Conservation (phyloP, 2,329 filamentous ascomycete genomes). For the Kalaharituber pfeilii region DNA sequence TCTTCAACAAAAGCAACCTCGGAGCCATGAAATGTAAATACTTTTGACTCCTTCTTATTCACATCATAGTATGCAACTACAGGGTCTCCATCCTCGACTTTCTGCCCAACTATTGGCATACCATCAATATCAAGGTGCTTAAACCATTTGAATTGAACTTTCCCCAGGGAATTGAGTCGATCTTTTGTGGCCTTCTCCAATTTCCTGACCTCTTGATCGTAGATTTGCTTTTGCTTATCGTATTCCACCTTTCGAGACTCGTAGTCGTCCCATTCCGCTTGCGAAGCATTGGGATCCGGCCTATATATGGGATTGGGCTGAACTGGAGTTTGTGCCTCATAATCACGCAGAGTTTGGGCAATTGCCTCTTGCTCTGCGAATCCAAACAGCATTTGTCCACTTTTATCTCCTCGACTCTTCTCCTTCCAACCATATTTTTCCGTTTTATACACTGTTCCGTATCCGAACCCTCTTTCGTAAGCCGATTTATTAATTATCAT, state of each 20-base stretch:
- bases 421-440: slow-evolving; percentile 80
- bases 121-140: slow-evolving; percentile 72
- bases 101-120: slow-evolving; percentile 60
- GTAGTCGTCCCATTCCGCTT: slow-evolving; percentile 10
- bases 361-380: slow-evolving; percentile 43
- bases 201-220: neutral
- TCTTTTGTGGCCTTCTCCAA: slow-evolving; percentile 6
- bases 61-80: slow-evolving; percentile 64
- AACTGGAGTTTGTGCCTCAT: neutral
- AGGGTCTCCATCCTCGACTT: slow-evolving; percentile 63
- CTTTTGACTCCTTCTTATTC: slow-evolving; percentile 40
- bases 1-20: slow-evolving; percentile 84
- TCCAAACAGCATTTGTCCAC: slow-evolving; percentile 68
- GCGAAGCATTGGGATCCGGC: neutral
- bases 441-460: slow-evolving; percentile 95
- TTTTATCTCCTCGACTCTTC: slow-evolving; percentile 48
- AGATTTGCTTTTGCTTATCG: slow-evolving; percentile 9
- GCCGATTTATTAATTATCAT: slow-evolving; percentile 99
- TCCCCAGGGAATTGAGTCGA: neutral
- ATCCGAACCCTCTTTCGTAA: slow-evolving; percentile 85
- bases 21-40: slow-evolving; percentile 89
- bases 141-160: slow-evolving; percentile 35
- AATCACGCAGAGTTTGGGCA: neutral
- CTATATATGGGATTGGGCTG: neutral
- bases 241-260: slow-evolving; percentile 10